Evolutionary conservation across 192 early-diverging fungal genomes (phyloP).

Genomic region (Coemansia sp.): DNA sequence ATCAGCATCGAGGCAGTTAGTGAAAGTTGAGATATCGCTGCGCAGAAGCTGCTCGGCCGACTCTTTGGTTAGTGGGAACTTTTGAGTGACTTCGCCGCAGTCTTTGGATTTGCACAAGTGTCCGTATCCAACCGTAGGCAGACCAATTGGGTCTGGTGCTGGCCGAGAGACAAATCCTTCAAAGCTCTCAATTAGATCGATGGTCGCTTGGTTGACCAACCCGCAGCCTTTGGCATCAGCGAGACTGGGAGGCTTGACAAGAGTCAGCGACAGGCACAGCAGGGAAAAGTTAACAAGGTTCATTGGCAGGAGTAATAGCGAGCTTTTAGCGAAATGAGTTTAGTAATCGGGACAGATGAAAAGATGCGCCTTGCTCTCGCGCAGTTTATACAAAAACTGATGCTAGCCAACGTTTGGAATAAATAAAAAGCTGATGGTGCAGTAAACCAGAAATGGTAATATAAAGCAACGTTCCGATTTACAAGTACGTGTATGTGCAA

Average conservation of each 20-base stretch:
- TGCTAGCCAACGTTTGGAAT: background rate
- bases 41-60: conserved; percentile 37
- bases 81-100: conserved; percentile 36
- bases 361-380: background rate
- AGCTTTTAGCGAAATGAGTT: background rate
- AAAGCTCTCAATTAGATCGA: conserved; percentile 42
- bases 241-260: background rate
- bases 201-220: conserved; percentile 29
- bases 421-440: background rate
- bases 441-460: background rate
- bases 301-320: background rate
- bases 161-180: conserved; percentile 53
- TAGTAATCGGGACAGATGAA: background rate
- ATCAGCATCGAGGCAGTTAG: conserved; percentile 29
- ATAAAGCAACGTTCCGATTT: background rate
- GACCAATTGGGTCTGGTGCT: conserved; percentile 51
- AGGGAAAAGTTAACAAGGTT: background rate
- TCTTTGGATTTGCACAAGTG: conserved; percentile 32
- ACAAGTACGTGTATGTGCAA: background rate
- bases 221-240: background rate
- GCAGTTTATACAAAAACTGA: background rate
- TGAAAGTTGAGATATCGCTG: conserved; percentile 34
- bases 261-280: background rate
- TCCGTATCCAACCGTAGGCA: conserved; percentile 57
- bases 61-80: conserved; percentile 39